Conservation (phyloP, 2,329 filamentous ascomycete species). For the Cladosporium sp. region DNA sequence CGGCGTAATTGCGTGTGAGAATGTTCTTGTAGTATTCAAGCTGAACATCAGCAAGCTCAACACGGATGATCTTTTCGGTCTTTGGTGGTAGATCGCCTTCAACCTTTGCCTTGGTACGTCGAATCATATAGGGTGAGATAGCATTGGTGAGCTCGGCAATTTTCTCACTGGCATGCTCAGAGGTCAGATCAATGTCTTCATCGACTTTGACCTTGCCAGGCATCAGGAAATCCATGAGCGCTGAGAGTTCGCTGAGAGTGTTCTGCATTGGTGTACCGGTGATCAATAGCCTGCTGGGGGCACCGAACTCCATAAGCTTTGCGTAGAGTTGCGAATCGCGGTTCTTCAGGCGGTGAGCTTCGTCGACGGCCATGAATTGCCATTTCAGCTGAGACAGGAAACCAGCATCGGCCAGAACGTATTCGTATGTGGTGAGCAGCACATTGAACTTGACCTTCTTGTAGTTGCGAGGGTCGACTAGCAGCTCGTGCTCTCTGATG, state of each 20-base stretch:
- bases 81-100: constrained; percentile 96
- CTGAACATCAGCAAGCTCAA: constrained; percentile 94
- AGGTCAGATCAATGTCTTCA: constrained; percentile 79
- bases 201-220: constrained; percentile 92
- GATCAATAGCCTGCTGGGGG: constrained; percentile 86
- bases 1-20: constrained; percentile 91
- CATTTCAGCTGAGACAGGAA: constrained; percentile 91
- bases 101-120: constrained; percentile 94
- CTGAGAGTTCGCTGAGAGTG: constrained; percentile 86
- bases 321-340: constrained; percentile 89
- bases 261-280: constrained; percentile 98
- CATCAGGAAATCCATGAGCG: constrained; percentile 93
- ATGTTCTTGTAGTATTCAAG: constrained; percentile 99
- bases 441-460: constrained; percentile 95
- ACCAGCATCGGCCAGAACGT: constrained; percentile 80
- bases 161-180: constrained; percentile 80
- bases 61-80: constrained; percentile 97
- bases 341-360: constrained; percentile 96
- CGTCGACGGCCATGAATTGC: constrained; percentile 95
- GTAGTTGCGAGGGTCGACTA: constrained; percentile 63
- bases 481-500: constrained; percentile 86
- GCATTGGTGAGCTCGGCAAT: constrained; percentile 80
- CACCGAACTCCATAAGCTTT: constrained; percentile 80
- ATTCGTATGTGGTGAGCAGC: constrained; percentile 96
- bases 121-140: constrained; percentile 91